Conservation (phyloP, 306 rosid genomes). For the Lathyrus oleraceus region DNA sequence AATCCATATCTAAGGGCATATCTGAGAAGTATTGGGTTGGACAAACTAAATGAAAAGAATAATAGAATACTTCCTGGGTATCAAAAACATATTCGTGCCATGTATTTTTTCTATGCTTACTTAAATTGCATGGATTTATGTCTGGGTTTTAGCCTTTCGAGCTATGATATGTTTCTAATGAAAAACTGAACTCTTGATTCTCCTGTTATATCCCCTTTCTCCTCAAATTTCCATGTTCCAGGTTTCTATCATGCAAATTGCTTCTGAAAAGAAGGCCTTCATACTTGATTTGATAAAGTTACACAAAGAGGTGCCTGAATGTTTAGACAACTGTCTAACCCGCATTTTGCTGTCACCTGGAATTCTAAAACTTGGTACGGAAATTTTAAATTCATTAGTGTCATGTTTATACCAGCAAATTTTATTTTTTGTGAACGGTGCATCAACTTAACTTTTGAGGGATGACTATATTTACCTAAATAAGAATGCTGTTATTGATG, state of each 20-base stretch:
- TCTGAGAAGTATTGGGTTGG: constrained; percentile 1
- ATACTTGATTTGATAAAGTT: constrained; percentile 82
- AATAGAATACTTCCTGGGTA: neutral
- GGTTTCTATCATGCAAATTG: constrained; percentile 98
- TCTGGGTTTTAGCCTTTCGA: neutral
- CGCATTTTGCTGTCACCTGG: constrained; percentile 78
- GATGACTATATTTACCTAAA: constrained; percentile 31
- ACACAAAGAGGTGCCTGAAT: constrained; percentile 60
- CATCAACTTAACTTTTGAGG: constrained; percentile 15
- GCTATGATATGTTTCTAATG: constrained; percentile 22
- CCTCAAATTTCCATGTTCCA: constrained; percentile 45
- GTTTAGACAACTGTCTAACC: constrained; percentile 62
- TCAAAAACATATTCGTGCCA: neutral
- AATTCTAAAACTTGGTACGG: constrained; percentile 88
- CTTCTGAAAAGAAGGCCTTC: constrained; percentile 73
- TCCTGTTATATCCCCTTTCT: constrained; percentile 18
- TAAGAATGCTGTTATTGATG: constrained; percentile 20
- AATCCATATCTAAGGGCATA: neutral
- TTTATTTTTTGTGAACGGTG: constrained; percentile 4
- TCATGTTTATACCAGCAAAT: constrained; percentile 14
- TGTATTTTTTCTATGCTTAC: constrained; percentile 21
- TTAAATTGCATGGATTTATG: constrained; percentile 22
- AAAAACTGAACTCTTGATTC: constrained; percentile 22
- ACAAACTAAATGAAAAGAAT: neutral
- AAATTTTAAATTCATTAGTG: constrained; percentile 22